Evolutionary conservation across 2,329 filamentous ascomycete species (phyloP).

Genomic region (Tolypocladium guangdongense): DNA sequence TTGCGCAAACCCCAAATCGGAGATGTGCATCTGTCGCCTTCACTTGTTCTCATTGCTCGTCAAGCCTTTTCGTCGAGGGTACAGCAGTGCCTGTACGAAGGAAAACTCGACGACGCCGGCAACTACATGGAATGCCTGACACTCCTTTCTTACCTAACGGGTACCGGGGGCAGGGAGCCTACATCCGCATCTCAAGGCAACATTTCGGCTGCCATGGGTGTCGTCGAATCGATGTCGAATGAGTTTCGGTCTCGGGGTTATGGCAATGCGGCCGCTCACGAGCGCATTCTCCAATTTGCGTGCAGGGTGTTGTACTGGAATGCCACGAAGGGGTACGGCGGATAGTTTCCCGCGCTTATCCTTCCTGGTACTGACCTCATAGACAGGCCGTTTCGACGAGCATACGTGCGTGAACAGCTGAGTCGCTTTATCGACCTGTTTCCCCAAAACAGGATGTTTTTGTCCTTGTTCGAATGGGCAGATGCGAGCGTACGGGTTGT

Average conservation of each 20-base stretch:
- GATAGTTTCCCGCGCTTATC: background rate
- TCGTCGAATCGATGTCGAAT: conserved; percentile 28
- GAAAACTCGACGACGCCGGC: conserved; percentile 35
- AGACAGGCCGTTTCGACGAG: conserved; percentile 53
- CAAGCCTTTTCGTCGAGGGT: conserved; percentile 42
- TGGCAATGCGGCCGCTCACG: conserved; percentile 30
- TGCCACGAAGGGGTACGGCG: conserved; percentile 41
- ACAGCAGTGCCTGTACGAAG: conserved; percentile 43
- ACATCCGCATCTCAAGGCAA: conserved; percentile 40
- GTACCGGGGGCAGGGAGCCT: conserved; percentile 28
- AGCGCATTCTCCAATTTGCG: conserved; percentile 59
- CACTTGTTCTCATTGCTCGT: conserved; percentile 39
- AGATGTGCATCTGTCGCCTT: conserved; percentile 14
- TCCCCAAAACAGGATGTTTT: conserved; percentile 66
- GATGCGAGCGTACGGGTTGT: conserved; percentile 62
- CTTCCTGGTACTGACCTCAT: background rate
- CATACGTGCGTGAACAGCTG: conserved; percentile 52
- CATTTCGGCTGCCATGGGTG: conserved; percentile 37
- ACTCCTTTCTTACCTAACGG: conserved; percentile 56
- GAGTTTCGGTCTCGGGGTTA: conserved; percentile 29
- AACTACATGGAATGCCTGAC: conserved; percentile 50
- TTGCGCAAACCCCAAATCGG: conserved; percentile 7
- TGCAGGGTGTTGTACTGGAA: conserved; percentile 58
- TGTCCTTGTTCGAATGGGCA: conserved; percentile 62
- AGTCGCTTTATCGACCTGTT: conserved; percentile 50